A percentile compares a stretch with the other conserved stretches of the same genome.
Conservation (phyloP, 805 yeast species). For the Huiozyma sinensis region DNA sequence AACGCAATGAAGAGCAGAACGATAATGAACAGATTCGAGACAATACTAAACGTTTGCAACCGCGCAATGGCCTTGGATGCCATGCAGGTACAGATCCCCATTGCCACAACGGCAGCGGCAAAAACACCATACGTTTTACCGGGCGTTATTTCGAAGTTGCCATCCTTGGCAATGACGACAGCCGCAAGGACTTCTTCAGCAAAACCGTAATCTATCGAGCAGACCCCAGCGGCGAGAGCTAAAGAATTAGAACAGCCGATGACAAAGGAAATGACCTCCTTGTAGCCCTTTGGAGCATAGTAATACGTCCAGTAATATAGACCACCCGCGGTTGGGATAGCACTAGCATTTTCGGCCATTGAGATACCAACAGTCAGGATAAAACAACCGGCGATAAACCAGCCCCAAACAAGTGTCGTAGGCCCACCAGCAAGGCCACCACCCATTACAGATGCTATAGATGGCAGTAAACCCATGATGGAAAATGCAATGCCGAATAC, state of each 20-base stretch:
- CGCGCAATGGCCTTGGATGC: slow-evolving; percentile 48
- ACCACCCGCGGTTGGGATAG: slow-evolving; percentile 71
- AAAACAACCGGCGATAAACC: slow-evolving; percentile 45
- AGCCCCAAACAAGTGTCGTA: slow-evolving; percentile 55
- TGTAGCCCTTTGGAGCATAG: slow-evolving; percentile 45
- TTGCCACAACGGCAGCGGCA: slow-evolving; percentile 47
- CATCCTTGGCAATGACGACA: slow-evolving; percentile 44
- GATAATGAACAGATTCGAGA: slow-evolving; percentile 42
- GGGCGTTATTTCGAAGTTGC: slow-evolving; percentile 42
- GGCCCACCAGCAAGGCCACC: slow-evolving; percentile 54
- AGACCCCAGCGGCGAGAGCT: slow-evolving; percentile 55
- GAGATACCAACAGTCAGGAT: slow-evolving; percentile 47
- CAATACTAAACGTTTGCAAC: slow-evolving; percentile 49
- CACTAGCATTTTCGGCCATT: slow-evolving; percentile 56
- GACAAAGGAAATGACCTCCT: slow-evolving; percentile 46
- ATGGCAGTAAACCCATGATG: slow-evolving; percentile 61
- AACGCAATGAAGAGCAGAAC: slow-evolving; percentile 49
- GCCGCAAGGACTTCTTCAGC: slow-evolving; percentile 49
- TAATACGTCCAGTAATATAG: slow-evolving; percentile 58
- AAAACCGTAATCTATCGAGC: slow-evolving; percentile 62
- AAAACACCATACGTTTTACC: slow-evolving; percentile 54
- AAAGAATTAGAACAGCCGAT: slow-evolving; percentile 61
- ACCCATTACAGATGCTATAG: slow-evolving; percentile 47
- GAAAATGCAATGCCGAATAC: slow-evolving; percentile 64
- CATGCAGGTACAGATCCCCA: slow-evolving; percentile 42